phyloP scores from a whole-genome alignment of 106 monocot genomes.

The Allium sativum region DNA sequence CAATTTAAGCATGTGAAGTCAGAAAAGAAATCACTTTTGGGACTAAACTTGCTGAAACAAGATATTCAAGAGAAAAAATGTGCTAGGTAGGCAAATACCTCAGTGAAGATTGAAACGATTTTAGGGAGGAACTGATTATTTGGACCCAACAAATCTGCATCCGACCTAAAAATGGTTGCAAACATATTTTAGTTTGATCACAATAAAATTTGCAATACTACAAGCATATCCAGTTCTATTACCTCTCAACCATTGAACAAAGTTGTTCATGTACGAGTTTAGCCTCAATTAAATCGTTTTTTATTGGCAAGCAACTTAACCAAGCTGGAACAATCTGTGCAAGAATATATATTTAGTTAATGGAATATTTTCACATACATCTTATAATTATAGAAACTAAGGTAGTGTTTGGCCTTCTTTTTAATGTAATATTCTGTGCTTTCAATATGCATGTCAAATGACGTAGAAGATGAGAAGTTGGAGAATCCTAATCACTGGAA shows the following conservation, averaged over 20 bases:
- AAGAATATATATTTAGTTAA: not conserved
- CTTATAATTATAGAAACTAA: too few species aligned
- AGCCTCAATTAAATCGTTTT: slow-evolving; percentile 83
- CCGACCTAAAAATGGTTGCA: slow-evolving; percentile 38
- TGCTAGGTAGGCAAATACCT: slow-evolving; percentile 33
- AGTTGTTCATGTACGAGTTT: slow-evolving; percentile 93
- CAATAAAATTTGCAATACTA: not conserved
- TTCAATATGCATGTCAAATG: too few species aligned
- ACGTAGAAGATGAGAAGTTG: too few species aligned
- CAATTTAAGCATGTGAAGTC: too few species aligned
- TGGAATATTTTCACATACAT: too few species aligned
- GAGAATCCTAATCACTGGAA: too few species aligned
- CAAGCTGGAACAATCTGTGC: slow-evolving; percentile 81
- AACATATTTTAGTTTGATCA: not conserved
- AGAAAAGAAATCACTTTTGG: too few species aligned
- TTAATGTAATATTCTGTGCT: too few species aligned
- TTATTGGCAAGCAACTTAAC: slow-evolving; percentile 85
- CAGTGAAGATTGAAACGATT: slow-evolving; percentile 76
- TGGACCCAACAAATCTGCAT: slow-evolving; percentile 75
- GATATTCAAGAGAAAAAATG: too few species aligned
- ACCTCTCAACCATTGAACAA: slow-evolving; percentile 93
- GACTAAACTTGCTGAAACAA: too few species aligned
- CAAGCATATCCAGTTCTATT: not conserved
- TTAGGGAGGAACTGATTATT: slow-evolving; percentile 80
- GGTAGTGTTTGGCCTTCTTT: too few species aligned